Base-by-base conservation (phyloP, 2,329 filamentous ascomycete species). In the Sporothrix variecibatus region DNA sequence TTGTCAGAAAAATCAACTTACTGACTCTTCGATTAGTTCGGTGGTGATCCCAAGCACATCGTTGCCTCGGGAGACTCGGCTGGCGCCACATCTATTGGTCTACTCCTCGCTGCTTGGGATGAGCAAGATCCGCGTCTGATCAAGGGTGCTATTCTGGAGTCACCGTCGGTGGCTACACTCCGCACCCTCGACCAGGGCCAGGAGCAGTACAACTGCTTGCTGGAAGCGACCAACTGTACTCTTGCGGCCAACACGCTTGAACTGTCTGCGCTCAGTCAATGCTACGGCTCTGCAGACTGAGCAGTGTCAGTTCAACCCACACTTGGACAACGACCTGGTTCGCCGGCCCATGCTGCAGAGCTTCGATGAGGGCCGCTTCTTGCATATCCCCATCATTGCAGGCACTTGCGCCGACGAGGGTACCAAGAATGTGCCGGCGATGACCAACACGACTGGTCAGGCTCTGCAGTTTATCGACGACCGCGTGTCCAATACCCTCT, bases 41-140 rank as follows among this genome's bases (percentile, higher is more conserved):
- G 92, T 6, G 92, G 92, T 34, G 84, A 94, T 76, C 90, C 91
- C 0, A 79, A 84, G 0, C 91, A 92, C 77, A 90, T 94, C 15
- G 88, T 91, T 0, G 83, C 93, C 0, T 90, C 88, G 12, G 92
- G 92, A n/a, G 89, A 87, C 76, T 92, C 89, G 71, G 91, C 92
- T 3, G 92, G 92, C 7, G 92, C 86, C 7, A 88, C 85, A 0
- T 90, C 89, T 1, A 85, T 93, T n/a, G 87, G 85, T 31, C 83
- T 92, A 28, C 89, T 92, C 23, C 84, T 93, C 46, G 88, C 84
- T 0, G 87, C 87, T 0, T 87, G 87, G 73, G 85, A 84, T 3
- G 87, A 86, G 12, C 80, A 81, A 7, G 80, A 87, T 72, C 82
- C 82, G 34, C 64, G 68, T 7, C 80, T 88, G 1, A 88, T 89